Evolutionary conservation across 2,329 filamentous ascomycete species (phyloP), one percentile per base, ranked within the genome.

Genomic region (Hypoxylon sp.): DNA sequence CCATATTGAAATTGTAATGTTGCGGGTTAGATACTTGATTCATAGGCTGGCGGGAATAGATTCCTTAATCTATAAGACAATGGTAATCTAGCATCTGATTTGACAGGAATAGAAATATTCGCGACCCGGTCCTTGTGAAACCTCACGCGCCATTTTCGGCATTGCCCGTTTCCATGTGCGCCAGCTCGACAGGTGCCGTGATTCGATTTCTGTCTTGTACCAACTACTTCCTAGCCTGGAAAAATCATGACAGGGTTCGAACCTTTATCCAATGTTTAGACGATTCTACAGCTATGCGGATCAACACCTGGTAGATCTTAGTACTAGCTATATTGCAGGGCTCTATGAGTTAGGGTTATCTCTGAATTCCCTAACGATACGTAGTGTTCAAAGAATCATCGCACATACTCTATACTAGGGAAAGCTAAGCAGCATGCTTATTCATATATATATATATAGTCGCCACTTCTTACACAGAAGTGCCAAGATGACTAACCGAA

Each of bases 401-500:
- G 15, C 31, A 32, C 11, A 17, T 51, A 51, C 17, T 10, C 7
- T 19, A 17, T 51, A 51, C 17, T 10, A n/a, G 19, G 13, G 17
- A 15, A 32, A 24, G 32, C 31, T 13, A 44, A 17, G 15, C 11
- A 29, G 27, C 6, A 44, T 55, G 21, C n/a, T 44, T 32, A 15
- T 32, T 29, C 6, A 21, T 44, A 60, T 52, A n/a, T 37, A 50
- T 39, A 21, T 44, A 60, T 52, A n/a, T 37, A 50, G 11, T 21
- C 17, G 21, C 29, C 15, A 50, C 31, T 19, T 15, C 6, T 24
- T 19, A 13, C 35, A 44, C 6, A 29, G 31, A 27, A 8, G 17
- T 35, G 17, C 35, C 10, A 21, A 13, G 13, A 50, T 17, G 6
- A 2, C 74, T 73, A 85, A 62, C 84, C 80, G 77, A 89, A 89